These are phyloP conservation scores for Herpetospermum pedunculosum DNA, from an alignment of 306 rosid genomes.

Conservation along the genomic window DNA sequence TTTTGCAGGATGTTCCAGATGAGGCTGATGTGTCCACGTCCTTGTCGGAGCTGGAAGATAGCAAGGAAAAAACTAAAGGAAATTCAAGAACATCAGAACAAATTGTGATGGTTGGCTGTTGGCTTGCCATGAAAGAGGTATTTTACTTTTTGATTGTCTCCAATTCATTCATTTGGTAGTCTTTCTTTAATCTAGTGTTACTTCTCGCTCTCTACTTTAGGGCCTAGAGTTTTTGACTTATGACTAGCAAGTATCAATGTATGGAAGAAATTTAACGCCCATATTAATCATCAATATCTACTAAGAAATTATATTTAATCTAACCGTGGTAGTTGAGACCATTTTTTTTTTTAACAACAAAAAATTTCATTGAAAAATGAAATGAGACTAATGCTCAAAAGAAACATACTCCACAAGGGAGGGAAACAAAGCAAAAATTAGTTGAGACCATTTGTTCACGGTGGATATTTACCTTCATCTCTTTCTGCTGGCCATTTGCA, in stretches of 20 bases:
- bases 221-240: neutral
- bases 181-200: neutral
- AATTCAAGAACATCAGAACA: conserved; percentile 64
- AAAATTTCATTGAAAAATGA: no score
- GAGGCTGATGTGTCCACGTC: conserved; percentile 26
- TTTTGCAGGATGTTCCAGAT: conserved; percentile 47
- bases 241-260: neutral
- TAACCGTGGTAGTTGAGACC: neutral
- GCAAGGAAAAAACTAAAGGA: conserved; percentile 25
- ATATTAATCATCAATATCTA: neutral
- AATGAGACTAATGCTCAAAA: no score
- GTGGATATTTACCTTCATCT: neutral
- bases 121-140: conserved; percentile 99
- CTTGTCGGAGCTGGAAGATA: conserved; percentile 34
- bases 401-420: no score
- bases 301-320: neutral
- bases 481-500: conserved; percentile 21
- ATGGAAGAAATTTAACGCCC: neutral
- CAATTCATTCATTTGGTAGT: neutral
- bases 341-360: no score
- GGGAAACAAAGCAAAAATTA: no score
- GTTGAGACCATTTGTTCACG: neutral
- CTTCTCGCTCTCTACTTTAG: neutral
- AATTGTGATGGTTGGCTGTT: conserved; percentile 96
- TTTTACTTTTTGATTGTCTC: conserved; percentile 8